Percentiles rank a stretch among this genome's conserved stretches.
These are phyloP conservation scores for Pythium utonaiense DNA, from an alignment of 352 stramenopile genomes.

Conservation along the genomic window DNA sequence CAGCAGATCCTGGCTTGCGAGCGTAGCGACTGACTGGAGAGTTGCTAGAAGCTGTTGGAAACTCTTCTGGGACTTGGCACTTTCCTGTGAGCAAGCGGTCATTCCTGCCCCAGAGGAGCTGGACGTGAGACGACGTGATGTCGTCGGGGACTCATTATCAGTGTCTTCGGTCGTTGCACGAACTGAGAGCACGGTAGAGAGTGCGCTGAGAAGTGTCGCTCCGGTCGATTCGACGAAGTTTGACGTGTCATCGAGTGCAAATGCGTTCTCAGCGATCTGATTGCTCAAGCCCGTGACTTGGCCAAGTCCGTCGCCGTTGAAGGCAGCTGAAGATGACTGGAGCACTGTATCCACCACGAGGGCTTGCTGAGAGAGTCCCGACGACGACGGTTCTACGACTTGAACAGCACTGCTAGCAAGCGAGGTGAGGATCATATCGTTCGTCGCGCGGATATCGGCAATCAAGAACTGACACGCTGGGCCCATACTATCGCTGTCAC, in stretches of 20 bases:
- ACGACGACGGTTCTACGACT: constrained; percentile 37
- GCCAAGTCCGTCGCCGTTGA: constrained; percentile 29
- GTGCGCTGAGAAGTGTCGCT: constrained; percentile 36
- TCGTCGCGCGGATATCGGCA: constrained; percentile 31
- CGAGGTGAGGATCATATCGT: constrained; percentile 41
- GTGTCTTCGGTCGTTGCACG: not conserved
- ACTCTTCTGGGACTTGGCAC: constrained; percentile 11
- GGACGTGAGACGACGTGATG: not conserved
- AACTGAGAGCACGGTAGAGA: constrained; percentile 41
- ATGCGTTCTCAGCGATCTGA: constrained; percentile 40
- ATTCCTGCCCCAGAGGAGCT: not conserved
- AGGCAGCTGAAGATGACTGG: constrained; percentile 29
- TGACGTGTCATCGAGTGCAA: constrained; percentile 32
- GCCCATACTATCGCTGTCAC: constrained; percentile 40
- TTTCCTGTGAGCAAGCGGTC: constrained; percentile 16
- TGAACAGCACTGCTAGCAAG: constrained; percentile 23
- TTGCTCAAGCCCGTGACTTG: constrained; percentile 40
- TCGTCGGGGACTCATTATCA: not conserved
- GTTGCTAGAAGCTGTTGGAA: constrained; percentile 38
- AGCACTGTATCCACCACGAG: constrained; percentile 44
- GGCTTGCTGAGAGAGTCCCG: constrained; percentile 49
- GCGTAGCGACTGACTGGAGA: constrained; percentile 44
- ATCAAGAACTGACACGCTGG: constrained; percentile 37
- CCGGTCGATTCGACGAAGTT: constrained; percentile 43
- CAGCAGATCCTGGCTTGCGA: constrained; percentile 51